phyloP scores from a whole-genome alignment of 495 filamentous ascomycete genomes.

The Penicillium cinerascens region DNA sequence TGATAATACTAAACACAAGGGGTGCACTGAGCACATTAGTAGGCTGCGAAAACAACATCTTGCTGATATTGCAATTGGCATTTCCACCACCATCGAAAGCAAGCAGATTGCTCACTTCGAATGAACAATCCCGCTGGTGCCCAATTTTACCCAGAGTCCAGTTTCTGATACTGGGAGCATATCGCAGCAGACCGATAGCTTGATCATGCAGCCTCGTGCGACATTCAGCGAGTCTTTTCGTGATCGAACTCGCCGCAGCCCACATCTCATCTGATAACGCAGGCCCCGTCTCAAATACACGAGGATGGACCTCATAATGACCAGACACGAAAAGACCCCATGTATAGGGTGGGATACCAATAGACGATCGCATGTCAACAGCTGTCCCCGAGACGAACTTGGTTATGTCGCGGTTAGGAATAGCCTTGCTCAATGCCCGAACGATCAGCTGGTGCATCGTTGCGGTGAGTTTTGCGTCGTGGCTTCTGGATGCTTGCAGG shows the following conservation, averaged over 20 bases:
- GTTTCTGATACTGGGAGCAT: constrained; percentile 14
- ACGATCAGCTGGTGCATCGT: background rate
- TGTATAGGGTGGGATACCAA: background rate
- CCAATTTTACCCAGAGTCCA: constrained; percentile 14
- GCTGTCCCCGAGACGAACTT: background rate
- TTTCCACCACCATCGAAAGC: constrained; percentile 15
- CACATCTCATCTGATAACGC: constrained; percentile 17
- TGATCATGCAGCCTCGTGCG: constrained; percentile 19
- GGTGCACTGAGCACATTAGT: constrained; percentile 22
- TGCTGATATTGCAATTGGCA: constrained; percentile 14
- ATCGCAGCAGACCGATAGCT: constrained; percentile 23
- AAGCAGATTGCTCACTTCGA: constrained; percentile 27
- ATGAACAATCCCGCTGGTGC: constrained; percentile 20
- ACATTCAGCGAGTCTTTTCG: constrained; percentile 18
- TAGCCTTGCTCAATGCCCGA: background rate
- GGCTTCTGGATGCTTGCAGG: background rate
- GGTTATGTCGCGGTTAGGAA: background rate
- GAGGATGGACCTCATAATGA: background rate
- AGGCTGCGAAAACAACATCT: constrained; percentile 31
- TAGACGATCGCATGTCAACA: background rate
- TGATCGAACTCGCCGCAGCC: constrained; percentile 15
- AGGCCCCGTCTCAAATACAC: background rate
- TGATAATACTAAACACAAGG: constrained; percentile 18
- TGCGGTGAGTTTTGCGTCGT: background rate
- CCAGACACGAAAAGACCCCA: background rate